Evolutionary conservation across 805 yeast species (phyloP).

Genomic region (Candida nitratophila): DNA sequence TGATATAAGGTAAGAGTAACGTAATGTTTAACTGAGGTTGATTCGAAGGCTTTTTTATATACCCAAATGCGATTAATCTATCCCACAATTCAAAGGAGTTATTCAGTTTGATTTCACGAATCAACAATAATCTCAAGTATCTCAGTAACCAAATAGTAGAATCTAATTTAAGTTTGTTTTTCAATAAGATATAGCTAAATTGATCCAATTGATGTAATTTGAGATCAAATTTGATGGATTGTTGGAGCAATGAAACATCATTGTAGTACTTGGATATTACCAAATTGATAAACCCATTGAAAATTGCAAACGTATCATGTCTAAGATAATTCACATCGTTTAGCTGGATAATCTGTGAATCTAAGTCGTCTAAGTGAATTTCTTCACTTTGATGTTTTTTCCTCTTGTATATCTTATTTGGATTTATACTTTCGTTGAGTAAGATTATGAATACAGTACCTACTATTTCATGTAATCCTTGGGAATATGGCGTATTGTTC

Average conservation of each 20-base stretch:
- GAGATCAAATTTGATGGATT: constrained; percentile 42
- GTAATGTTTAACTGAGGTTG: constrained; percentile 17
- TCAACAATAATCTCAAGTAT: constrained; percentile 37
- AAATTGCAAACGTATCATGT: constrained; percentile 37
- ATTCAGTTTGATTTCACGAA: constrained; percentile 38
- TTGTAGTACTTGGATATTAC: constrained; percentile 30
- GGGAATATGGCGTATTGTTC: constrained; percentile 32
- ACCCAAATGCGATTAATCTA: constrained; percentile 30
- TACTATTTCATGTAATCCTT: constrained; percentile 48
- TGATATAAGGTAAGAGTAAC: constrained; percentile 32
- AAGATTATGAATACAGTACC: constrained; percentile 40
- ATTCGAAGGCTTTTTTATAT: constrained; percentile 7
- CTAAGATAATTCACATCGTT: constrained; percentile 30
- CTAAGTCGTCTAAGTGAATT: constrained; percentile 9
- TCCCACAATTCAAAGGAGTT: constrained; percentile 40
- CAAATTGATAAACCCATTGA: constrained; percentile 30
- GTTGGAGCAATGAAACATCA: constrained; percentile 35
- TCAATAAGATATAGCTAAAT: constrained; percentile 37
- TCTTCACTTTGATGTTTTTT: neutral
- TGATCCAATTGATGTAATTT: constrained; percentile 45
- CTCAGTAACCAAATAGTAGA: constrained; percentile 51
- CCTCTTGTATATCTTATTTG: constrained; percentile 1
- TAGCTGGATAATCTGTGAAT: constrained; percentile 30
- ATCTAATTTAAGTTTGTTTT: constrained; percentile 39
- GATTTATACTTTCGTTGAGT: constrained; percentile 27